Evolutionary conservation across 176 grass and related monocot species (phyloP), one percentile per base, ranked within the genome.

Genomic region (Raddia guianensis): DNA sequence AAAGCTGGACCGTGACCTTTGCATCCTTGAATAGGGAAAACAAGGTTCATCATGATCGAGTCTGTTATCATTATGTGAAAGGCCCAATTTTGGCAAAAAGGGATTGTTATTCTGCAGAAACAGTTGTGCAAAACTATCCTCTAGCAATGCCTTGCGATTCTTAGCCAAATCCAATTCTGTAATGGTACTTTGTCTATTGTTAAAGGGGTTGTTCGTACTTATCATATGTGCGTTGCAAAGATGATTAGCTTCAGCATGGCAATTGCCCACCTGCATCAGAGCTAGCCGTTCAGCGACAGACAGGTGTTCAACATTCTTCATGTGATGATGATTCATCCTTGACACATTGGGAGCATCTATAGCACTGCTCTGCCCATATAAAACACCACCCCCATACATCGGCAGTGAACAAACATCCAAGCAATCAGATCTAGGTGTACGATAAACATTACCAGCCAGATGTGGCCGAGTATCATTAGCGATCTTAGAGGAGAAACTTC

Each of bases 61-160:
- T 66, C 64, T 70, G 3, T 72, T 80, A 54, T 74, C 47, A 19
- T 70, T 71, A 87, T 89, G 89, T 49, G 75, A 60, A 61, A 81
- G 60, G 61, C 77, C 73, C 67, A 83, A 86, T 86, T 87, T 89
- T 64, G 76, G 75, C 13, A 72, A 20, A 64, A 76, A 86, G 6
- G 47, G 62, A 70, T 76, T 85, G 32, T 74, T 84, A 52, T 89
- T 86, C 46, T 91, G 86, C 50, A 89, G 81, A 75, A 83, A 89
- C 33, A 91, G 88, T 15, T 82, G 90, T 13, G 76, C 84, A 61
- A 89, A 55, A 44, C 93, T 73, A 43, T 83, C 86, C 53, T 73
- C 87, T 52, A 93, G 75, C 58, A 82, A 90, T 35, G 86, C 79
- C 35, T 80, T 89, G 58, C 68, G 90, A 50, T 81, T 91, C 46